Evolutionary conservation across 306 rosid species (phyloP), one percentile per base, ranked within the genome.

Genomic region (Casuarina cunninghamiana): DNA sequence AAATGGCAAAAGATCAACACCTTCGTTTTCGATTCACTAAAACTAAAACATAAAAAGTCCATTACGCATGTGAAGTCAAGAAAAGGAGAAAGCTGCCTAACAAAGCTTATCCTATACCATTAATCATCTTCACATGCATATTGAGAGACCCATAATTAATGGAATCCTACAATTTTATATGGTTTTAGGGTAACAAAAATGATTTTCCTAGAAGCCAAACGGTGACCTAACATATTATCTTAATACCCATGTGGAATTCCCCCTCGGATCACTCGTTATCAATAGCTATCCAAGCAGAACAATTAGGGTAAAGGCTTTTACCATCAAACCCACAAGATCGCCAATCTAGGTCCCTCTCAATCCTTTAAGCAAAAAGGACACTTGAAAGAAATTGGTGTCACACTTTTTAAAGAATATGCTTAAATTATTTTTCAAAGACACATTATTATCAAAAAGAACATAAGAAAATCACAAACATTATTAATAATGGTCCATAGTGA

Each of bases 61-160:
- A 49, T 58, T 39, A 44, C 13, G 84, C 87, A 85, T 82, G 89
- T 82, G 88, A 35, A 81, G 86, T 88, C 84, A 86, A 82, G 75
- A 49, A 61, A 74, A 43, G 76, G 76, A 11, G 13, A 21, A 79
- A 78, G 71, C 35, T 68, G 32, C 0, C 67, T 11, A 61, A 67
- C 73, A 58, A 72, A 50, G 67, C 72, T 78, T 72, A 72, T 72
- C 82, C 78, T 21, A 54, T 6, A 2, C 16, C 35, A 74, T 69
- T 8, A 51, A 41, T 2, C 21, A 63, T 77, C 48, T 48, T 57
- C 19, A 74, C 69, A 44, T 13, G 42, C 45, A 50, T 66, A n/a
- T 39, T 43, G 16, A 62, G 5, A 12, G n/a, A 2, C 16, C 6
- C 15, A 51, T 10, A 15, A 3, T 51, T 0, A n/a, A 5, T 54